phyloP scores from a whole-genome alignment of 805 yeast species.

The Kluyveromyces starmeri region DNA sequence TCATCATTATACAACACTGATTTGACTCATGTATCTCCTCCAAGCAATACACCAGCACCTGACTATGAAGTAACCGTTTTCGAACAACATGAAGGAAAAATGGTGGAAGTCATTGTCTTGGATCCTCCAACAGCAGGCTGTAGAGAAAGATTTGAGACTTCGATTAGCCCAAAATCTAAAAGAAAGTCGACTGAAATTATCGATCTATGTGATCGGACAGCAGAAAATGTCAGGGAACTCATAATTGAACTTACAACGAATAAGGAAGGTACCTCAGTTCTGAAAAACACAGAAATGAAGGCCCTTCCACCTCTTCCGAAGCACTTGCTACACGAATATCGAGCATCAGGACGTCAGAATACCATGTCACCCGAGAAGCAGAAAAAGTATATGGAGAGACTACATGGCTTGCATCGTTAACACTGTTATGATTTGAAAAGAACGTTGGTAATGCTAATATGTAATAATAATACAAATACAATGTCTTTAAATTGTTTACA shows the following conservation, averaged over 20 bases:
- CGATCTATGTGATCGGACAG: constrained; percentile 24
- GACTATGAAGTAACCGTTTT: constrained; percentile 5
- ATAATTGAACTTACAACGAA: constrained; percentile 13
- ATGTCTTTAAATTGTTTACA: neutral
- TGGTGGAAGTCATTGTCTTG: constrained; percentile 21
- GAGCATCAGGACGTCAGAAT: neutral
- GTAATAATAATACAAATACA: neutral
- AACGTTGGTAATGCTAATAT: too few relatives aligned
- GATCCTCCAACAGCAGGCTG: constrained; percentile 13
- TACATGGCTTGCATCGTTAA: neutral
- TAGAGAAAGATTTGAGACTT: neutral
- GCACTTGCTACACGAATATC: neutral
- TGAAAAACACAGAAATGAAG: neutral
- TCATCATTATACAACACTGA: too few relatives aligned
- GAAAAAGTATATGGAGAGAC: constrained; percentile 3
- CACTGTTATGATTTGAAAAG: too few relatives aligned
- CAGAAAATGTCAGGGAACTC: constrained; percentile 19
- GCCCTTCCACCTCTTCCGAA: neutral
- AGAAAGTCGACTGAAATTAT: constrained; percentile 11
- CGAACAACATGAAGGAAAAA: constrained; percentile 16
- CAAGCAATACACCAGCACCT: too few relatives aligned
- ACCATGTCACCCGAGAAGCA: constrained; percentile 4
- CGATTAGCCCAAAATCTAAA: neutral
- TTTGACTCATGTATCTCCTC: too few relatives aligned
- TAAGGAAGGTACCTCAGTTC: neutral